Evolutionary conservation across 1,139 yeast genomes (phyloP), one percentile per base, ranked within the genome.

Genomic region (Pichia inconspicua): DNA sequence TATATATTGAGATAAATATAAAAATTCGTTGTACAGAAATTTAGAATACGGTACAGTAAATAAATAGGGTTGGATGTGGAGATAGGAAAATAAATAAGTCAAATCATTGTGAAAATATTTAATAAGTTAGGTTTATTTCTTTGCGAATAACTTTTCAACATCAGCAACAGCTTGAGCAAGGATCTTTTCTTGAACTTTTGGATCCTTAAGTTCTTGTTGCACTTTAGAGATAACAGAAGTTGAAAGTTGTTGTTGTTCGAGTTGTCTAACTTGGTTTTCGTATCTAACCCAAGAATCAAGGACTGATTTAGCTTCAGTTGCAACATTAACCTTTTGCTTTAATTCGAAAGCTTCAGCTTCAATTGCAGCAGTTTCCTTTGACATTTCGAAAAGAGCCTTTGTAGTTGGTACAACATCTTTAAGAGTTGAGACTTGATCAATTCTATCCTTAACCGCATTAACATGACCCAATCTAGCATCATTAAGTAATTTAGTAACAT

Each of bases 221-320:
- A 92, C 95, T 77, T 88, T 89, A 52, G 88, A 75, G 66, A 89
- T 84, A 59, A 92, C 96, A 51, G 90, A 68, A 68, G 84, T 75
- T 48, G 95, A 82, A 65, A 92, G 81, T 72, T 88, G 96, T 70
- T 82, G 80, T 78, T 92, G 98, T 77, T 92, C 96, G 66, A 84
- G 74, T 78, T 88, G 96, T 76, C 97, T 92, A 63, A 90, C 94
- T 68, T 88, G 90, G 60, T 88, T 84, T 77, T 92, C 98, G 72
- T 86, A 88, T 82, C 97, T 88, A 62, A 89, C 97, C 98, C 98
- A 92, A 36, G 97, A 88, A 73, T 92, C 98, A 68, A 92, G 82
- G 53, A 92, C 95, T 52, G 95, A 73, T 77, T 85, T 89, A 65
- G 97, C 97, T 76, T 89, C 96, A 54, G 74, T 63, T 53, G 95